Percentiles rank a stretch among this genome's conserved stretches.
Conservation (phyloP, 768 basidiomycete species). For the Leccinum sublutescens region DNA sequence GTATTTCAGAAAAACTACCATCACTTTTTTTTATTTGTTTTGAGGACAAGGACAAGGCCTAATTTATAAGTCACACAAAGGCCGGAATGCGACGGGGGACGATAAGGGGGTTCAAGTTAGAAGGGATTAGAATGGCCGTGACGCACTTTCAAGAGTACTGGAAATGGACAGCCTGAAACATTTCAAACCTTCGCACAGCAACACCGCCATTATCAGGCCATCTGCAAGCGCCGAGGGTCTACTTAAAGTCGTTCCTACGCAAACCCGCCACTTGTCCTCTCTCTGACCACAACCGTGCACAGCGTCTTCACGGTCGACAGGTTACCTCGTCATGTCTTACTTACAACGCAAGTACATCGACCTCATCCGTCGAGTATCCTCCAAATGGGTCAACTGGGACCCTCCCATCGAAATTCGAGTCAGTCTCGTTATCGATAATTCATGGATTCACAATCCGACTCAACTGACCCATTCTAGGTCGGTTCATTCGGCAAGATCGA, state of each 20-base stretch:
- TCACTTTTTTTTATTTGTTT: too few relatives aligned
- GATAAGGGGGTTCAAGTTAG: too few relatives aligned
- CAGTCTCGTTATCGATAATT: neutral
- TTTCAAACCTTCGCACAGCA: neutral
- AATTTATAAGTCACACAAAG: too few relatives aligned
- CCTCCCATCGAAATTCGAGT: conserved; percentile 30
- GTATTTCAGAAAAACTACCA: too few relatives aligned
- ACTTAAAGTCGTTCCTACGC: neutral
- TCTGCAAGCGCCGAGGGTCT: neutral
- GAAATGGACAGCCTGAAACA: too few relatives aligned
- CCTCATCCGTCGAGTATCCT: conserved; percentile 29
- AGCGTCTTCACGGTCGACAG: neutral
- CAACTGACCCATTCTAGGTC: conserved; percentile 21
- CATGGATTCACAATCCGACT: neutral
- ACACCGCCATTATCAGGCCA: neutral
- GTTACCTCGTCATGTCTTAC: conserved; percentile 7
- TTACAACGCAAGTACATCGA: conserved; percentile 36
- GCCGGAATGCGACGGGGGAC: too few relatives aligned
- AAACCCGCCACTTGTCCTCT: neutral
- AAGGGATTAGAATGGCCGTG: too few relatives aligned
- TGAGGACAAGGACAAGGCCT: too few relatives aligned
- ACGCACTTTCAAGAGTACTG: too few relatives aligned
- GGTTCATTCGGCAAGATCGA: conserved; percentile 37
- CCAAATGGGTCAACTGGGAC: conserved; percentile 41
- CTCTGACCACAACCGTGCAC: neutral